Base-by-base conservation (phyloP, 2,329 filamentous ascomycete species). In the Thielaviopsis musarum region DNA sequence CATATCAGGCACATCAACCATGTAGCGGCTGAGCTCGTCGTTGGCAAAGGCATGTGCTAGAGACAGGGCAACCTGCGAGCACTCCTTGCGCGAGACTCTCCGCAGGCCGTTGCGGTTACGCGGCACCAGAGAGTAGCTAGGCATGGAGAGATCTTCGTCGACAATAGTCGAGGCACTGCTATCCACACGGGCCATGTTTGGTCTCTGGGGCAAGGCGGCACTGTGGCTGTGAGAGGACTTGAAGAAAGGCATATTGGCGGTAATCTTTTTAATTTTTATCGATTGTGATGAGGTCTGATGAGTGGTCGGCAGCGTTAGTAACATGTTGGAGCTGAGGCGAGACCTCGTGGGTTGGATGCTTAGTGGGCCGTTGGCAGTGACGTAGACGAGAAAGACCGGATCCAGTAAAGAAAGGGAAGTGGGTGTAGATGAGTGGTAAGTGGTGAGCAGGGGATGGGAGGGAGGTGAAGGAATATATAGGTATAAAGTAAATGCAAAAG, bases 41-140 rank as follows among this genome's bases (percentile, higher is more conserved):
- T 82, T 75, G 61, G 80, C 83, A 73, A 94, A 93, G 63, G 88
- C 84, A 68, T 88, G 82, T 54, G 88, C 84, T 65, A 94, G 79
- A 66, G 84, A 83, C 41, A 79, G 73, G 26, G 83, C 86, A 34
- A 86, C 87, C 68, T 82, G 79, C 68, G 83, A 82, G 73, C 82
- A 85, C 74, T 62, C 78, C 70, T 63, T 87, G 85, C 65, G 88
- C 78, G 57, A 74, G 71, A 64, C 77, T 73, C 62, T 77, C 75
- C 77, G 53, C 15, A 59, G 59, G 3, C 24, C 30, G 12, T 52
- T 26, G 19, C 74, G 81, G 30, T 70, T 69, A 54, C 72, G 66
- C n/a, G 78, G 78, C 54, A 80, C 70, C 59, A 81, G 75, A 59
- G 78, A 79, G 22, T 49, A n/a, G 55, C 9, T 28, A 57, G 38